Base-by-base conservation (phyloP, 805 yeast genomes). In the Starmerella khaoyaiensis region DNA sequence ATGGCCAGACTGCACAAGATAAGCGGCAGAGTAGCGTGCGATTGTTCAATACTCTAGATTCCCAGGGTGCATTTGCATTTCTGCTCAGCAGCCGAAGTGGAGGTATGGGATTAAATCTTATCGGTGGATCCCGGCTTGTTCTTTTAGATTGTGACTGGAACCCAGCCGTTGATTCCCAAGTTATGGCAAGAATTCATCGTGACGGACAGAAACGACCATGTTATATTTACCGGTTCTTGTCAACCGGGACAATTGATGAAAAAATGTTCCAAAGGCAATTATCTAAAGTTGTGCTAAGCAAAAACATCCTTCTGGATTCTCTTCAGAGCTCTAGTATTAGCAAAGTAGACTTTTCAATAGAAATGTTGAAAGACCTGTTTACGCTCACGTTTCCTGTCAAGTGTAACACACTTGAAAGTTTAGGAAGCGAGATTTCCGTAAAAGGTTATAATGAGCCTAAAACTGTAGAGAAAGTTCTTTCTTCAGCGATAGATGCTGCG, bases 81-180 rank as follows among this genome's bases (percentile, higher is more conserved):
- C 58, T 90, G 10, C 58, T 90, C 10, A 81, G 94, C 3, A 79
- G 95, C 0, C 82, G 84, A 55, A 76, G 94, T 4, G 98, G 98
- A 3, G 98, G 98, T 0, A 76, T 79, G 42, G 98, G 98, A 0
- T 63, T 90, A 28, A 90, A 90, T 52, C 62, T 90, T 23, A 69
- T 81, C 23, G 98, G 97, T 0, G 98, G 93, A 0, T 81, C 93
- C 0, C 61, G 97, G 20, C 60, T 90, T 28, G 67, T 90, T 4
- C 60, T 90, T 17, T 79, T 81, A 52, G 98, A 90, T 54, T 82
- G 90, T 46, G 97, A 90, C 53, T 90, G 98, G 98, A 90, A 90
- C 46, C 98, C 98, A 0, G 73, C 95, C 0, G 68, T 77, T 10
- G 98, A 90, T 53, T 56, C 79, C 23, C 98, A 90, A 56, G 94